A percentile compares a stretch with the other conserved stretches of the same genome.
These are phyloP conservation scores for Cercospora sesami DNA, from an alignment of 2,329 filamentous ascomycete species.

Conservation along the genomic window DNA sequence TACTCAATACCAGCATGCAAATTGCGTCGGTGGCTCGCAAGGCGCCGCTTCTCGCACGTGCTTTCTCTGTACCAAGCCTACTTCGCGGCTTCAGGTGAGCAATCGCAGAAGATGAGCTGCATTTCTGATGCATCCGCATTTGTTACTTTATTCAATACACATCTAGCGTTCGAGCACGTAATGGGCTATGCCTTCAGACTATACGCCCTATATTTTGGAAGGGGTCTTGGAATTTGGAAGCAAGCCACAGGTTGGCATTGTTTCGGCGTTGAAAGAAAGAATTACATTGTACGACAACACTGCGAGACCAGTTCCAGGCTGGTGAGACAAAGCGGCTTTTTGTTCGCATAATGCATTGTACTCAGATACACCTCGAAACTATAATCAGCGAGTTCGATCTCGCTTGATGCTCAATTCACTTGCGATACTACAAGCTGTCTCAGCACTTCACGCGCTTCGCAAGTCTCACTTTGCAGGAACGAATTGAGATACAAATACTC, in stretches of 20 bases:
- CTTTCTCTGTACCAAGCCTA: constrained; percentile 47
- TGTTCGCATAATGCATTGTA: constrained; percentile 24
- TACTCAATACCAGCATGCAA: constrained; percentile 62
- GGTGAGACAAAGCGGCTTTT: constrained; percentile 21
- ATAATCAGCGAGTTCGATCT: constrained; percentile 10
- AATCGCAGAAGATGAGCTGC: constrained; percentile 11
- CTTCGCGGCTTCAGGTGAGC: constrained; percentile 13
- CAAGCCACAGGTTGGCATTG: constrained; percentile 13
- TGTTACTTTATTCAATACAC: neutral
- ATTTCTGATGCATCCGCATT: neutral
- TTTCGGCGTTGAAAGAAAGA: constrained; percentile 11
- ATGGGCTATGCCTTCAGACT: neutral
- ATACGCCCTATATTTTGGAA: neutral
- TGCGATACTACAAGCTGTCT: neutral
- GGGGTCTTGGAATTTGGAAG: neutral
- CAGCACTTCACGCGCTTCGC: constrained; percentile 2
- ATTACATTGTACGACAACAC: constrained; percentile 4
- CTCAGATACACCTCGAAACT: constrained; percentile 14
- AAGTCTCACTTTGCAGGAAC: neutral
- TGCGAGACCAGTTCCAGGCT: constrained; percentile 13
- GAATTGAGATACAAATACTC: neutral
- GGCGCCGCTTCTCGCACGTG: constrained; percentile 49
- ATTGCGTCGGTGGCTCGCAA: constrained; percentile 57
- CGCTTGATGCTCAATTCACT: constrained; percentile 2
- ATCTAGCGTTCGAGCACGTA: constrained; percentile 22